Evolutionary conservation across 805 yeast genomes (phyloP), one percentile per base, ranked within the genome.

Genomic region (Candida montana): DNA sequence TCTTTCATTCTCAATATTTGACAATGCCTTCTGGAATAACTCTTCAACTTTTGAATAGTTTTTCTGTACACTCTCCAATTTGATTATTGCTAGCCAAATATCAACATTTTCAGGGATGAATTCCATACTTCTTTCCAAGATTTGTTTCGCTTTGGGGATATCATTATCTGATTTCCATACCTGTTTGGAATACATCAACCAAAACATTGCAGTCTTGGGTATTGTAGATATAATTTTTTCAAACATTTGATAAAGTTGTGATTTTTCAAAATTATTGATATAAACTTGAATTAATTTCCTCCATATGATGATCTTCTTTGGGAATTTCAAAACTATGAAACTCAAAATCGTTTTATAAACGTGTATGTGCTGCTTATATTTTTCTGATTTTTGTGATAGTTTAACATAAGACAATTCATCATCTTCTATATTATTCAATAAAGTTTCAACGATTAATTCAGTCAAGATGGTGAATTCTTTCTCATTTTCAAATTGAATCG

Each of bases 181-280:
- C 51, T 83, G 90, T 49, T 82, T 81, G 0, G 95, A 83, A 54
- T 76, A 86, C 78, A 81, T 75, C 39, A 87, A 59, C 61, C 77
- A 72, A 33, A 87, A 68, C 11, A 72, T 54, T 30, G 75, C 77
- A 24, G 63, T 56, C 4, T 64, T 51, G 0, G 84, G 82, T 38
- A 81, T 69, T 1, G 67, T 53, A 1, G 54, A 50, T 1, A 81
- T 67, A 1, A 90, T 79, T 45, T 63, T 59, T 33, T 79, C 78
- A 55, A 81, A 81, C 21, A 68, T 68, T 3, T 59, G 52, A 45
- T 67, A 71, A 4, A 78, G 53, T 13, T 60, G 64, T 0, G 50
- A 55, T 26, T 50, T 16, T 10, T 44, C 42, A 15, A 65, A 58
- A 24, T 53, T 35, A 7, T 44, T 35, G 41, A 62, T 65, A 43